Evolutionary conservation across 345 rosid species (phyloP).

Genomic region (Citrus trifoliata): DNA sequence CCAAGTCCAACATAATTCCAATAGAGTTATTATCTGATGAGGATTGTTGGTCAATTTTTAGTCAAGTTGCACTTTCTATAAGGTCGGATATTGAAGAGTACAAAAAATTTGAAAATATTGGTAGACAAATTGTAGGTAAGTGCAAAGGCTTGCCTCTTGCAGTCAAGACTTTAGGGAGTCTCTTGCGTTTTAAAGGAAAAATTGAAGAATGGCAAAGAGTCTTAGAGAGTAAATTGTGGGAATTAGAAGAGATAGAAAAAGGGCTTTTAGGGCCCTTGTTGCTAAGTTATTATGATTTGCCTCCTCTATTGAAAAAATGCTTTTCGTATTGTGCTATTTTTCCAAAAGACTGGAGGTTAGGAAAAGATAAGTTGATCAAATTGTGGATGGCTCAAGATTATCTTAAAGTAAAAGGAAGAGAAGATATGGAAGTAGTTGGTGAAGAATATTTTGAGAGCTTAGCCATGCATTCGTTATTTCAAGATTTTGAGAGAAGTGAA

Average conservation of each 20-base stretch:
- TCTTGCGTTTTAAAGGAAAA: neutral
- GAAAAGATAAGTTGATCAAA: neutral
- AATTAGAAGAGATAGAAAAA: neutral
- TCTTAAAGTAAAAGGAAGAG: too few species aligned
- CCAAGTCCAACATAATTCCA: neutral
- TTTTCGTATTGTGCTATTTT: conserved; percentile 1
- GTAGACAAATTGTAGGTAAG: neutral
- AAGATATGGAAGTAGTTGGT: neutral
- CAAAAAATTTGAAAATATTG: neutral
- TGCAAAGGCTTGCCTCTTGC: conserved; percentile 1
- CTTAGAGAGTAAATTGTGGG: neutral
- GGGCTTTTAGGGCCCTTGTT: neutral
- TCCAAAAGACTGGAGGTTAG: neutral
- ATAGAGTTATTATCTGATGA: neutral
- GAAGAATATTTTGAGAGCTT: neutral
- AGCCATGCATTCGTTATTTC: neutral
- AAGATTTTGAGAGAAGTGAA: neutral
- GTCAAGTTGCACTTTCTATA: neutral
- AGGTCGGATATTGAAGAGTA: neutral
- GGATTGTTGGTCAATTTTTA: neutral
- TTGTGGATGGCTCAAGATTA: conserved; percentile 7
- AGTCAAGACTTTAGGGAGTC: neutral
- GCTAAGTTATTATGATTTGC: neutral
- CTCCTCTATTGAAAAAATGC: neutral
- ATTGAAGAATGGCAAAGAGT: neutral